Base-by-base conservation (phyloP, 2,329 filamentous ascomycete genomes). In the Paraphoma sp. region DNA sequence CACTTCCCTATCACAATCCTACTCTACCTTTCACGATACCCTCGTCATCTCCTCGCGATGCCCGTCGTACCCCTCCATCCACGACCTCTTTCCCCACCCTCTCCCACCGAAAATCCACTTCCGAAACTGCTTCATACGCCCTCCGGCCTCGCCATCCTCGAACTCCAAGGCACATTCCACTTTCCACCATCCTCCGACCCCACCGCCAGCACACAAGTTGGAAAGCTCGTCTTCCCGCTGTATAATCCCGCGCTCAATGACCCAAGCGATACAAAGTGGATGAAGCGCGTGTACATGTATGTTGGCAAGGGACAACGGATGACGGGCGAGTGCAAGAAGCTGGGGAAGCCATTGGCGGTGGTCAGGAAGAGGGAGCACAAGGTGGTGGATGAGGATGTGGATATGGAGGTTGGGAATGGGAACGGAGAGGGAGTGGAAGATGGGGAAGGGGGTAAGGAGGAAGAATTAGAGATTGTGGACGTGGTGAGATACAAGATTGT, bases 131-230 rank as follows among this genome's bases (percentile, higher is more conserved):
- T 98, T 14, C 91, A 93, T 67, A 97, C 94, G 0, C 95, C 95
- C 0, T 88, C 90, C 0, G 95, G 95, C 48, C 86, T 97, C 41
- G 94, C 94, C 16, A 83, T 99, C 45, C 82, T 99, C 54, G 95
- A 98, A 79, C 86, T 99, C 12, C 95, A 99, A 81, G 95, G 93
- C 59, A 92, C 87, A 12, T 89, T 99, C 78, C 94, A 96, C 76
- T 82, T 93, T 1, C 88, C 92, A 7, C 79, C 49, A 63, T 47
- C 71, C 5, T 59, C 77, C 36, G 41, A 71, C 74, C 16, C 58
- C 72, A 2, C 30, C 64, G 17, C 58, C 70, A 53, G 45, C 8
- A 85, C 86, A 1, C 78, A 82, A 28, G 82, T 96, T 62, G 93
- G 93, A 31, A 87, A 86, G 53, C 83, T 96, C 30, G 84, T 89